These are phyloP conservation scores for Teratosphaeria destructans DNA, from an alignment of 2,329 filamentous ascomycete species.

Conservation along the genomic window DNA sequence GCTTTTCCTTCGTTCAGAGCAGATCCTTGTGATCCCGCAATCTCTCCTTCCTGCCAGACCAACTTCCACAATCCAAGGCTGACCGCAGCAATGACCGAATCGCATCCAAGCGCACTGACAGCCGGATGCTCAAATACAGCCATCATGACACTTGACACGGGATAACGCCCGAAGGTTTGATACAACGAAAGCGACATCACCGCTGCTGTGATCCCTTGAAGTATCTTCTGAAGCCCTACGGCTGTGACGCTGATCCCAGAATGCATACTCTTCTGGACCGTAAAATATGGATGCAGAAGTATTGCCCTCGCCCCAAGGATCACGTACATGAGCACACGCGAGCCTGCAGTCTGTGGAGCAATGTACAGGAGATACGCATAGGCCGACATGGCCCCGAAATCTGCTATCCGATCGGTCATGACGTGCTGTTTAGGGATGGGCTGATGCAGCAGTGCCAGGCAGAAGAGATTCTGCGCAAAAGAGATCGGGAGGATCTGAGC, in stretches of 20 bases:
- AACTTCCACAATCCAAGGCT: slow-evolving; percentile 11
- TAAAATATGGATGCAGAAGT: neutral
- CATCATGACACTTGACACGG: neutral
- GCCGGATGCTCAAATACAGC: slow-evolving; percentile 22
- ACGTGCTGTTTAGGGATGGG: slow-evolving; percentile 1
- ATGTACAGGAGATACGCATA: neutral
- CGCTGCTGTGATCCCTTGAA: neutral
- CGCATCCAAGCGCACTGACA: slow-evolving; percentile 20
- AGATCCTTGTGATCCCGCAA: neutral
- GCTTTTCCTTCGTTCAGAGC: neutral
- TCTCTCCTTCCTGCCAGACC: neutral
- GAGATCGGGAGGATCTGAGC: slow-evolving; percentile 26
- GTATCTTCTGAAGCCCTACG: neutral
- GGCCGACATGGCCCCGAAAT: neutral
- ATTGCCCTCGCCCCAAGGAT: neutral
- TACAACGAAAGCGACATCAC: neutral
- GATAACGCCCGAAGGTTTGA: neutral
- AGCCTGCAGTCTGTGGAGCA: neutral
- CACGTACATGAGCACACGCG: neutral
- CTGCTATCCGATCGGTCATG: neutral
- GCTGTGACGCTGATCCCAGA: neutral
- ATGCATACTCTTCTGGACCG: neutral
- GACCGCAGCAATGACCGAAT: slow-evolving; percentile 15
- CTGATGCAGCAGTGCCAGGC: slow-evolving; percentile 17
- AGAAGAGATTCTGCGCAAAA: slow-evolving; percentile 25